Base-by-base conservation (phyloP, 306 rosid genomes). In the Dryas alaskensis region DNA sequence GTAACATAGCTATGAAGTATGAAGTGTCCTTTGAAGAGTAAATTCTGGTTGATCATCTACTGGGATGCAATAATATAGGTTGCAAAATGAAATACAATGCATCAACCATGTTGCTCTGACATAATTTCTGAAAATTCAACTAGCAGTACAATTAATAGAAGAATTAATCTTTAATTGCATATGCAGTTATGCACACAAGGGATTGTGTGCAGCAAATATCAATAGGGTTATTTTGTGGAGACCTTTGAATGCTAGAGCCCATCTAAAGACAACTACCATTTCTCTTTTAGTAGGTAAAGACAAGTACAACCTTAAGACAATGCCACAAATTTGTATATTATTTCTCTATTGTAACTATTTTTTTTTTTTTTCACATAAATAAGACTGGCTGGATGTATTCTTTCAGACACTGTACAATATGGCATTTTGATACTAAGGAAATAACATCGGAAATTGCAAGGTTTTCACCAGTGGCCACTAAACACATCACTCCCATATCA, bases 51-150 rank as follows among this genome's bases (percentile, higher is more conserved):
- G 16, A 22, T 55, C 44, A 17, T 17, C 6, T 42, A 69, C 52
- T 19, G 43, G 42, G 25, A n/a, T 50, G 63, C 50, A 62, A 44
- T 74, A 16, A 27, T 40, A 31, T 46, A 74, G 70, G 42, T 52
- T 40, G 54, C 14, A 22, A 65, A 52, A 44, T 13, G 51, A 47
- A 55, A 22, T 55, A 55, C 47, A 40, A 3, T 0, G 39, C 12
- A 7, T 67, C 13, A 4, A 58, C 8, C 42, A 58, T 25, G 40
- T 54, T 22, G 9, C 47, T 40, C 67, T 61, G 47, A 61, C 11
- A 61, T 22, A 5, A 42, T 6, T 61, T 37, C 17, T 61, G 9
- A 40, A 12, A 61, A 61, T 37, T 53, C 61, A 11, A 69, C 37
- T 5, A 53, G 62, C 50, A 53, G 62, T 51, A 39, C 12, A 39